phyloP scores from a whole-genome alignment of 2,329 filamentous ascomycete species.

The Alternaria tenuissima region DNA sequence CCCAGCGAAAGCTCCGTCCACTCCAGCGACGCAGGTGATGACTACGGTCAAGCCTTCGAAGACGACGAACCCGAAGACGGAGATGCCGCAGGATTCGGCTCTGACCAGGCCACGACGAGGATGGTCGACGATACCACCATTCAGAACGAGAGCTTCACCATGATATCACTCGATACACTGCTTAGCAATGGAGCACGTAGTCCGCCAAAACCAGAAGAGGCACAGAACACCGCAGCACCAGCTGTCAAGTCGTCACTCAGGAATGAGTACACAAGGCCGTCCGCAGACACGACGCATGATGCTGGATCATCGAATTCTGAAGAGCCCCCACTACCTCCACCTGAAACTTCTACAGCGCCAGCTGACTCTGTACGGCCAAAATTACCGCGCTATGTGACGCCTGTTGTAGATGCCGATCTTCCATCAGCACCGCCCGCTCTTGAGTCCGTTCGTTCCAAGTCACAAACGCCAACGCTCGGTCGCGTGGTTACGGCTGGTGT shows the following conservation, averaged over 20 bases:
- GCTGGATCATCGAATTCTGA: background rate
- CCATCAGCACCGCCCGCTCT: conserved; percentile 45
- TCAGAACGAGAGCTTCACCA: conserved; percentile 61
- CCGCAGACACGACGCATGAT: background rate
- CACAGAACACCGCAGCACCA: conserved; percentile 9
- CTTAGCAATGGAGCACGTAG: conserved; percentile 43
- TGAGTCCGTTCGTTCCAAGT: conserved; percentile 30
- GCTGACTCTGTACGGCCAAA: conserved; percentile 23
- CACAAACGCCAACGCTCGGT: conserved; percentile 43
- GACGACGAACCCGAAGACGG: conserved; percentile 30
- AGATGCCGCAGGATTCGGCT: conserved; percentile 35
- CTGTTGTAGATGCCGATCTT: conserved; percentile 34
- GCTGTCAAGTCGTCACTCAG: conserved; percentile 21
- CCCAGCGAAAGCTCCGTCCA: conserved; percentile 12
- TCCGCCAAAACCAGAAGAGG: conserved; percentile 27
- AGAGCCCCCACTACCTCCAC: conserved; percentile 18
- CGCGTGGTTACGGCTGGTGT: conserved; percentile 51
- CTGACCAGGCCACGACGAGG: conserved; percentile 44
- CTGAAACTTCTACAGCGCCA: conserved; percentile 9
- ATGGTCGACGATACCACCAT: conserved; percentile 56
- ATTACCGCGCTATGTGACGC: conserved; percentile 37
- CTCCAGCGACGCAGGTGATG: conserved; percentile 6
- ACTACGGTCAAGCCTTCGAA: conserved; percentile 8
- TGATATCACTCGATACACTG: conserved; percentile 59
- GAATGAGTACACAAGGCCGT: conserved; percentile 22